Evolutionary conservation across 495 filamentous ascomycete genomes (phyloP).

Genomic region (Rusavskia elegans): DNA sequence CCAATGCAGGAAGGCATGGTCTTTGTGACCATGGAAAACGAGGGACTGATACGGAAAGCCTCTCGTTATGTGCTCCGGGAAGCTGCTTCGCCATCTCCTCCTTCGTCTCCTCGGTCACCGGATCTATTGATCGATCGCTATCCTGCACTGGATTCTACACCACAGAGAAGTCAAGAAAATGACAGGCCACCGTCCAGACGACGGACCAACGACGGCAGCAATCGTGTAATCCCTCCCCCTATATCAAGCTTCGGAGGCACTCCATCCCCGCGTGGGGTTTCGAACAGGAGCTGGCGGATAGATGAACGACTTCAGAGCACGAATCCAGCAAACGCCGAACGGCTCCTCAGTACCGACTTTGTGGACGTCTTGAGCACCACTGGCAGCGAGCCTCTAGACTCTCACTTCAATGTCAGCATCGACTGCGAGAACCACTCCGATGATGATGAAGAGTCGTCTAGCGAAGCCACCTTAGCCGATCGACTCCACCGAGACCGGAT

Average conservation of each 20-base stretch:
- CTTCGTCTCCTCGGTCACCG: neutral
- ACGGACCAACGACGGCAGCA: slow-evolving; percentile 3
- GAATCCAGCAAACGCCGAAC: no score
- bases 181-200: slow-evolving; percentile 11
- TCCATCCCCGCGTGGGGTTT: neutral
- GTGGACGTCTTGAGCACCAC: neutral
- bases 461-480: slow-evolving; percentile 17
- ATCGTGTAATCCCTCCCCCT: slow-evolving; percentile 12
- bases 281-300: neutral
- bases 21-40: slow-evolving; percentile 70
- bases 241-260: slow-evolving; percentile 5
- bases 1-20: slow-evolving; percentile 89
- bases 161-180: neutral
- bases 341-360: no score
- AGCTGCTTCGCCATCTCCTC: slow-evolving; percentile 13
- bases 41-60: slow-evolving; percentile 59
- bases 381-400: neutral
- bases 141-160: neutral
- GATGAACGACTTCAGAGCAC: neutral
- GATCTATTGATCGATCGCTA: neutral
- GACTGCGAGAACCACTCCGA: slow-evolving; percentile 32
- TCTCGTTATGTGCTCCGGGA: slow-evolving; percentile 65
- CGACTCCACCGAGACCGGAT: slow-evolving; percentile 15
- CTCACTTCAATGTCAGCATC: slow-evolving; percentile 31
- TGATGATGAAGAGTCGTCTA: slow-evolving; percentile 22